A percentile compares a stretch with the other conserved stretches of the same genome.
Conservation (phyloP, 83 land plant genomes). For the Picea abies region DNA sequence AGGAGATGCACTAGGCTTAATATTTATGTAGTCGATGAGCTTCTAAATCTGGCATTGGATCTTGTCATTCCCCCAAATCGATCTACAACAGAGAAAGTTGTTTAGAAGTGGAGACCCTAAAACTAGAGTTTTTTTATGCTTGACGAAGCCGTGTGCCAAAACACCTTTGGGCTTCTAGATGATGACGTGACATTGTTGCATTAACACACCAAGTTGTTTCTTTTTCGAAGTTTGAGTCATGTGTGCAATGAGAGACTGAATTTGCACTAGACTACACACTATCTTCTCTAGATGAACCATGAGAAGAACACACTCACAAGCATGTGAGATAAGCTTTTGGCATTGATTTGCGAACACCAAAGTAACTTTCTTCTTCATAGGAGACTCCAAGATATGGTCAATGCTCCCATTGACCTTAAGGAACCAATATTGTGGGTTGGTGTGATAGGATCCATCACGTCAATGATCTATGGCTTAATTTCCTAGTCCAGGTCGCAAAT, state of each 20-base stretch:
- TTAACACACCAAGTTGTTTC: background rate
- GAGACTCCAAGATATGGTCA: background rate
- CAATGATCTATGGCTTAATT: background rate
- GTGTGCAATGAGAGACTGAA: background rate
- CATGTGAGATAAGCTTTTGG: background rate
- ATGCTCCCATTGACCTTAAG: background rate
- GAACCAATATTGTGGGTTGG: background rate
- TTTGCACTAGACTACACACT: background rate
- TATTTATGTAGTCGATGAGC: no score
- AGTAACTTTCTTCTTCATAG: background rate
- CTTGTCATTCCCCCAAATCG: no score
- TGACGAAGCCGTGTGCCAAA: no score
- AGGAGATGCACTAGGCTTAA: no score
- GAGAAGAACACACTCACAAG: background rate
- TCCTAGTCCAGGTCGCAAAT: background rate
- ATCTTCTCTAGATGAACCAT: background rate
- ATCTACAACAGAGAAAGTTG: no score
- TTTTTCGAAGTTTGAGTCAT: no score
- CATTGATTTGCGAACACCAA: background rate
- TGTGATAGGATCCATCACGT: background rate
- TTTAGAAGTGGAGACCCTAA: no score
- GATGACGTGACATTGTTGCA: background rate
- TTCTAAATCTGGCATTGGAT: no score
- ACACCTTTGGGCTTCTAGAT: no score
- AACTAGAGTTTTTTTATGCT: no score